A percentile compares a stretch with the other conserved stretches of the same genome.
phyloP scores from a whole-genome alignment of 176 grass and related monocot species.

The Zizania latifolia region DNA sequence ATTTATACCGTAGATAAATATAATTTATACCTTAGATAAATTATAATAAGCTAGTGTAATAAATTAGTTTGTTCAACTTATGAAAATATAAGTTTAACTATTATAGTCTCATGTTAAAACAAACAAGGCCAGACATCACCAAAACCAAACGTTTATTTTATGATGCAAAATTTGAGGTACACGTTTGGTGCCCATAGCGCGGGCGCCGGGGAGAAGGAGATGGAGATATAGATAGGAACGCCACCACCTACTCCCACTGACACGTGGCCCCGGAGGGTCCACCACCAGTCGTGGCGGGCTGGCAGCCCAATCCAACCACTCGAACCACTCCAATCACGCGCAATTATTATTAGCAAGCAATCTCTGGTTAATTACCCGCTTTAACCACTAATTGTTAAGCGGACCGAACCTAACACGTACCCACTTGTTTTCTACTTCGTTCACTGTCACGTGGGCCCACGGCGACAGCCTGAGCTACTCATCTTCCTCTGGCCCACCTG shows the following conservation, averaged over 20 bases:
- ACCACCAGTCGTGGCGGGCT: conserved; percentile 7
- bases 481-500: neutral
- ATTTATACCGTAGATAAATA: too few relatives aligned
- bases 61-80: too few relatives aligned
- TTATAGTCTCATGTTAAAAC: too few relatives aligned
- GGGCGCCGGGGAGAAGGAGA: neutral
- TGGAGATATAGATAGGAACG: neutral
- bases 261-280: neutral
- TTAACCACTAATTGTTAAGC: conserved; percentile 6
- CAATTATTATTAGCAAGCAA: neutral
- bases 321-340: conserved; percentile 25
- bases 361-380: neutral
- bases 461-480: neutral
- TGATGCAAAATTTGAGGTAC: conserved; percentile 4
- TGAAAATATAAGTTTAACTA: too few relatives aligned
- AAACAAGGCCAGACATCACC: too few relatives aligned
- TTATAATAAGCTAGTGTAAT: too few relatives aligned
- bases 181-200: conserved; percentile 22
- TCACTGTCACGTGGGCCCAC: neutral
- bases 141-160: neutral
- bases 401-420: neutral
- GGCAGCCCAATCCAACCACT: conserved; percentile 29
- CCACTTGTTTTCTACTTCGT: accelerated
- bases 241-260: neutral
- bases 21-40: too few relatives aligned